A percentile compares a stretch with the other conserved stretches of the same genome.
Conservation (phyloP, 129 eudicot species). For the Sambucus nigra region DNA sequence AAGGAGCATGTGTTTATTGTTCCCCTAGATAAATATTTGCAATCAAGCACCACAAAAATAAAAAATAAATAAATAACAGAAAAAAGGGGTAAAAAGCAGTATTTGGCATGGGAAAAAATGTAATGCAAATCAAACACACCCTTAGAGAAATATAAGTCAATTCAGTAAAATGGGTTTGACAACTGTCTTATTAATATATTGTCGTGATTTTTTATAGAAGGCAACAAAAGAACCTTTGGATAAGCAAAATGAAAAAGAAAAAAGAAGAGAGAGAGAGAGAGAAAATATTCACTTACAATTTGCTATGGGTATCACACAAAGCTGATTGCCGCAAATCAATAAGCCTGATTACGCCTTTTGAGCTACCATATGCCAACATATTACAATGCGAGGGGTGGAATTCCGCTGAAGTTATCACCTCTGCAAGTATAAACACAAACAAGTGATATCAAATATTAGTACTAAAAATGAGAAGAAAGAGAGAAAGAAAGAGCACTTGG, state of each 20-base stretch:
- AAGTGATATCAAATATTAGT: conserved; percentile 3
- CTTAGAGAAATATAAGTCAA: too few species aligned
- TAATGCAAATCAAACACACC: too few species aligned
- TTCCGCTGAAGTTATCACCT: conserved; percentile 95
- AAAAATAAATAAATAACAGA: too few species aligned
- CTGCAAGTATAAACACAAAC: conserved; percentile 37
- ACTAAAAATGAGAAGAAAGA: background rate
- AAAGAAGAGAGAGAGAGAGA: background rate
- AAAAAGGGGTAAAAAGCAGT: too few species aligned
- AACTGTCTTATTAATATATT: background rate
- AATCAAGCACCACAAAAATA: too few species aligned
- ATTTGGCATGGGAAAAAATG: too few species aligned
- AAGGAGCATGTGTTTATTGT: too few species aligned
- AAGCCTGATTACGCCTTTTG: conserved; percentile 92
- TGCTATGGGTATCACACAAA: conserved; percentile 80
- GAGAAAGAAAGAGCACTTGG: background rate
- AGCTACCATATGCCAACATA: conserved; percentile 88
- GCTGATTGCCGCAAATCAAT: conserved; percentile 94
- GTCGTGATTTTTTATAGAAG: too few species aligned
- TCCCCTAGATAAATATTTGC: too few species aligned
- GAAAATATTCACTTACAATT: conserved; percentile 51
- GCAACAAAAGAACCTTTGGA: too few species aligned
- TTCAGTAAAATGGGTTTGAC: background rate
- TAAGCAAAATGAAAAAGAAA: too few species aligned
- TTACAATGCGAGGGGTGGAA: conserved; percentile 95